Evolutionary conservation across 805 yeast genomes (phyloP).

Genomic region (Ogataea haglerorum): DNA sequence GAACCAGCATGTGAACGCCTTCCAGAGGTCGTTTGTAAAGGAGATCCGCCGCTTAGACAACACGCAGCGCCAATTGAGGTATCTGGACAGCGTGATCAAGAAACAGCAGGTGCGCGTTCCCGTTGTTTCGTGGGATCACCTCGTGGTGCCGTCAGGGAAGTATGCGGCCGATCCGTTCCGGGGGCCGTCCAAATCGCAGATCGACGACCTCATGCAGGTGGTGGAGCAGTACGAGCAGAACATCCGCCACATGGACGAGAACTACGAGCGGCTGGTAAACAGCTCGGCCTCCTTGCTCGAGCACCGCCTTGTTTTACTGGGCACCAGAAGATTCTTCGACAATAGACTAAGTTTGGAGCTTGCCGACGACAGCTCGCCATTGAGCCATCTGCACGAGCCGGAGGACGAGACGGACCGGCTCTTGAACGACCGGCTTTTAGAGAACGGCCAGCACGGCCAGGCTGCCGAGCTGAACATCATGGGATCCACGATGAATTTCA

Average conservation of each 20-base stretch:
- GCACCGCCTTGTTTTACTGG: conserved; percentile 53
- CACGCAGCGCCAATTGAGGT: conserved; percentile 79
- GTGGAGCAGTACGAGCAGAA: conserved; percentile 67
- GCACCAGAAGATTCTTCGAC: conserved; percentile 36
- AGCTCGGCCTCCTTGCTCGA: conserved; percentile 64
- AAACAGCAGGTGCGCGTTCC: conserved; percentile 41
- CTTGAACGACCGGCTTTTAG: conserved; percentile 22
- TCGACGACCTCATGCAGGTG: conserved; percentile 65
- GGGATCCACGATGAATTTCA: conserved; percentile 43
- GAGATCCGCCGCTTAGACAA: conserved; percentile 83
- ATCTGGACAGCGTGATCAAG: conserved; percentile 47
- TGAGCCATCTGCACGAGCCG: conserved; percentile 27
- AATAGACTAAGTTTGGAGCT: conserved; percentile 32
- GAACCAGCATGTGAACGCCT: conserved; percentile 73
- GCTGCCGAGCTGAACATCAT: conserved; percentile 34
- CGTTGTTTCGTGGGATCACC: conserved; percentile 26
- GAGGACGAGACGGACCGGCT: conserved; percentile 27
- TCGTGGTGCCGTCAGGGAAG: conserved; percentile 19
- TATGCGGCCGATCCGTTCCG: conserved; percentile 11
- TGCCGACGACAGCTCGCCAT: conserved; percentile 23
- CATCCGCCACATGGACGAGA: conserved; percentile 64
- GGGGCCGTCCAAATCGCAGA: conserved; percentile 47
- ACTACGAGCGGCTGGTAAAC: conserved; percentile 56
- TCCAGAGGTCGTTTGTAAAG: conserved; percentile 87
- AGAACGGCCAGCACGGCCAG: conserved; percentile 18